Base-by-base conservation (phyloP, 192 early-diverging fungal species). In the Coemansia biformis region DNA sequence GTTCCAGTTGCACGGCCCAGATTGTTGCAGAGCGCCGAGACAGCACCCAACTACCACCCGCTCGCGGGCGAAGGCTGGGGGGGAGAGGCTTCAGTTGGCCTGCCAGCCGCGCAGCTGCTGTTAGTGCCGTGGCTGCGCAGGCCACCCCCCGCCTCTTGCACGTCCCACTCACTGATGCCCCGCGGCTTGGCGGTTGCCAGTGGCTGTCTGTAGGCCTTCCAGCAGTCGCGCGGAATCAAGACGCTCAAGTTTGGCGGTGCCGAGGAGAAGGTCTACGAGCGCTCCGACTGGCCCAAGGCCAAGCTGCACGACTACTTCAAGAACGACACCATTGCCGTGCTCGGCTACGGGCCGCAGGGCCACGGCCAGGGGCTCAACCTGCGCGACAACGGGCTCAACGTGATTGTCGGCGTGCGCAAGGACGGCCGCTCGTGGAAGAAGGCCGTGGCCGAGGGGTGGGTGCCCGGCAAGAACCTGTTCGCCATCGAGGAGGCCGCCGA, bases 331-430 rank as follows among this genome's bases (percentile, higher is more conserved):
- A 83, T 94, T 48, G 79, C 90, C 36, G 83, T 91, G 43, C 81
- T 97, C 57, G 89, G 93, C 46, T 97, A 97, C 75, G 93, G 93
- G 17, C 90, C 93, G 31, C 91, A 93, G 75, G 93, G 93, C 37
- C 90, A 86, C 78, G 88, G 87, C 46, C 90, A 95, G 72, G 83
- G 88, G 43, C 83, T 92, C 51, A 95, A 95, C 86, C 78, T 91
- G 61, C 87, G 89, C 60, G 92, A 98, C 80, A 92, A 98, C 64
- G 89, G 89, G 46, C 76, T 98, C 47, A 98, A 98, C 51, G 91
- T 98, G 54, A 90, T 98, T 47, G 77, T 98, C 61, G 95, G 95
- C 42, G 80, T 86, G 21, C 86, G 95, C 71, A 85, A 92, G 71
- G 87, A 86, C 53, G 82, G 86, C 44, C 81, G 80, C 65, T 90